Percentiles rank a stretch among this genome's conserved stretches.
These are phyloP conservation scores for Talaromyces sp. DNA, from an alignment of 2,329 filamentous ascomycete species.

Conservation along the genomic window DNA sequence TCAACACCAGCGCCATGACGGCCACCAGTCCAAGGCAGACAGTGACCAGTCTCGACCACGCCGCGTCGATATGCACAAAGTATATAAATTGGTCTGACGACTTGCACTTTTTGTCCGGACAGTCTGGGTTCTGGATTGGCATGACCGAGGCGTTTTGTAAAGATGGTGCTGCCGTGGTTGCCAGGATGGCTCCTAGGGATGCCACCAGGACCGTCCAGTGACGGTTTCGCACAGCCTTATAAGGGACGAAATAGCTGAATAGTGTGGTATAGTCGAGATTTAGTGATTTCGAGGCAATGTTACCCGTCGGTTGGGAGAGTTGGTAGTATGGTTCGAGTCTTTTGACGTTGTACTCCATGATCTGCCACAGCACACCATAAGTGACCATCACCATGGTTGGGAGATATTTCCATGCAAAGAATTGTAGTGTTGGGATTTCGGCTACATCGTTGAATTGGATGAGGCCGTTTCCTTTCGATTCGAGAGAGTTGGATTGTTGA, in stretches of 20 bases:
- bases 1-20: constrained; percentile 41
- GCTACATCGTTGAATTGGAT: constrained; percentile 31
- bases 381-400: constrained; percentile 49
- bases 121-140: constrained; percentile 36
- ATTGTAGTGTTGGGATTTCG: constrained; percentile 30
- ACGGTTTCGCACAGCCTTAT: constrained; percentile 46
- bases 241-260: constrained; percentile 47
- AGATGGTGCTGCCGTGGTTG: constrained; percentile 47
- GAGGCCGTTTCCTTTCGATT: constrained; percentile 37
- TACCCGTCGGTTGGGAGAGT: constrained; percentile 35
- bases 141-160: constrained; percentile 48
- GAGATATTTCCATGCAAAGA: constrained; percentile 44
- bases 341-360: constrained; percentile 52
- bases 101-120: constrained; percentile 29
- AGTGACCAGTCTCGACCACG: constrained; percentile 48
- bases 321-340: constrained; percentile 53
- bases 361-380: constrained; percentile 52
- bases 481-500: constrained; percentile 28
- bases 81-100: constrained; percentile 31
- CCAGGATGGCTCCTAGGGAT: constrained; percentile 46
- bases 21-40: constrained; percentile 43
- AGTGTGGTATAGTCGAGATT: constrained; percentile 53
- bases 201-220: constrained; percentile 51
- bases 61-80: constrained; percentile 44
- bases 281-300: constrained; percentile 38